Percentiles rank a stretch among this genome's conserved stretches.
These are phyloP conservation scores for Quercus tomentella DNA, from an alignment of 331 rosid genomes.

Conservation along the genomic window DNA sequence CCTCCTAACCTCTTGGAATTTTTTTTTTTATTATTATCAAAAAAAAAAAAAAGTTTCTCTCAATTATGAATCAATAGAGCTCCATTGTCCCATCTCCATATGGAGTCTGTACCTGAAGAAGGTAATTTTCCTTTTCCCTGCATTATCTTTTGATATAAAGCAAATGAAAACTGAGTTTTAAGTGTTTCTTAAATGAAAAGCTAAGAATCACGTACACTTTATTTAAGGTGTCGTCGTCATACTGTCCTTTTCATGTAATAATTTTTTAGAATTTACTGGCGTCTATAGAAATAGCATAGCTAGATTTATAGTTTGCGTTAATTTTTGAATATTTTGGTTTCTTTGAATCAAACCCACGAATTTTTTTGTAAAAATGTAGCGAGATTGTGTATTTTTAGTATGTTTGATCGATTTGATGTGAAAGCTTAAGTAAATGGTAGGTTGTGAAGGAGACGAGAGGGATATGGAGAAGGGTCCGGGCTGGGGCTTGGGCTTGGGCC, in stretches of 20 bases:
- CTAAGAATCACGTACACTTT: rapidly evolving
- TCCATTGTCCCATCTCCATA: not conserved
- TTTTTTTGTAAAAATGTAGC: not conserved
- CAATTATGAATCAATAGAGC: slow-evolving; percentile 4
- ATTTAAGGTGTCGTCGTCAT: too few relatives aligned
- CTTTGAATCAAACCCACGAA: not conserved
- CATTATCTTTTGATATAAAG: not conserved
- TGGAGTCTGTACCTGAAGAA: slow-evolving; percentile 1
- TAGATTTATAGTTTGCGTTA: not conserved
- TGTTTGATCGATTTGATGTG: not conserved
- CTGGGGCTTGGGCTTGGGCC: too few relatives aligned
- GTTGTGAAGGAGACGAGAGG: slow-evolving; percentile 20
- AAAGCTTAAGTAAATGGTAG: not conserved
- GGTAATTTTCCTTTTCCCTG: slow-evolving; percentile 14
- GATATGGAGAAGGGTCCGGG: slow-evolving; percentile 33
- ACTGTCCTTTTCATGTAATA: too few relatives aligned
- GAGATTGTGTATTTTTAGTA: not conserved
- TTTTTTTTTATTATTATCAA: not conserved
- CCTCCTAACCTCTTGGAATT: not conserved
- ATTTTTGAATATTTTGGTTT: too few relatives aligned
- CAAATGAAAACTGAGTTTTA: too few relatives aligned
- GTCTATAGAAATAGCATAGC: not conserved
- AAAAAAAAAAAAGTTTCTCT: not conserved
- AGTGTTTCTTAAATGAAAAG: too few relatives aligned
- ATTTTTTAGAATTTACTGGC: too few relatives aligned